Percentiles rank a stretch among this genome's conserved stretches.
These are phyloP conservation scores for Aphanomyces astaci DNA, from an alignment of 352 stramenopile species.

Conservation along the genomic window DNA sequence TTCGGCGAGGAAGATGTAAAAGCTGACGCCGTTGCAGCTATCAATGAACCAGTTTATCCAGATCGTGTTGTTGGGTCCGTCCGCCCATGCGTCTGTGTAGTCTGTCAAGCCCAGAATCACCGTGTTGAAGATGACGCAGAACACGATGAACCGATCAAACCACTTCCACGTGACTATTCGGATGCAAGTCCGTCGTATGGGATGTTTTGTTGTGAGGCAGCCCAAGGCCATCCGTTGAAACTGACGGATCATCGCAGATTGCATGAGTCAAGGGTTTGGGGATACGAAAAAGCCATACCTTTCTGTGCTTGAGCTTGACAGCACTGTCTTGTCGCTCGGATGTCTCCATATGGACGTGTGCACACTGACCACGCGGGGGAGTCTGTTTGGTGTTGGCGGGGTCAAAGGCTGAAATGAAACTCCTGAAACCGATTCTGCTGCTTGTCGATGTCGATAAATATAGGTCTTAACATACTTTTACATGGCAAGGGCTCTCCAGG, in stretches of 20 bases:
- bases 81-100: constrained; percentile 34
- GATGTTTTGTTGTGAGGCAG: constrained; percentile 29
- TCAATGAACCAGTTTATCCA: constrained; percentile 36
- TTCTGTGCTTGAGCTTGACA: not conserved
- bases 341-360: no score
- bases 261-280: not conserved
- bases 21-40: constrained; percentile 32
- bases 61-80: constrained; percentile 30
- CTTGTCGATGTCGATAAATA: no score
- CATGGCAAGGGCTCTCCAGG: no score
- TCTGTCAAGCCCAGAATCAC: constrained; percentile 54
- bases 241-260: not conserved
- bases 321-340: no score
- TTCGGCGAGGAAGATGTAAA: constrained; percentile 67
- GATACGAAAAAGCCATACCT: not conserved
- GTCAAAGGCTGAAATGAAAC: no score
- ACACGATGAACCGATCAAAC: constrained; percentile 72
- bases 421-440: no score
- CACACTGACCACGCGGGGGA: no score
- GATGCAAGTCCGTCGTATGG: constrained; percentile 34
- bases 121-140: constrained; percentile 59
- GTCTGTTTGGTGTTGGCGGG: no score
- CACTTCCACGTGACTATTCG: constrained; percentile 49
- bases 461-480: no score
- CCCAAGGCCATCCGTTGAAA: not conserved